These are phyloP conservation scores for Oryza australiensis DNA, from an alignment of 176 grass and related monocot species.

Conservation along the genomic window DNA sequence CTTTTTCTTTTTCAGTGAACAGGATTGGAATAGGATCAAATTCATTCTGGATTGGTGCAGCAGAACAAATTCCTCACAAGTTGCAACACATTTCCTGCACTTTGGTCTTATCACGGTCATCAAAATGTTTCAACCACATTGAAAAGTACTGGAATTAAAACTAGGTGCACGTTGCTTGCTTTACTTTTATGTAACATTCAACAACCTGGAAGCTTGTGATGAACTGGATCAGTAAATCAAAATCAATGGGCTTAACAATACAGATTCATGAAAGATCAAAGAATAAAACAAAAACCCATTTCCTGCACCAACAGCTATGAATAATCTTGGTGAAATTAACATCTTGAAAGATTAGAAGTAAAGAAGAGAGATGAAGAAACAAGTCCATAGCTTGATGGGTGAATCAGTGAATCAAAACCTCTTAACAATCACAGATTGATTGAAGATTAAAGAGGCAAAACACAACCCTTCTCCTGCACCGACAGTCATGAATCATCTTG, in stretches of 20 bases:
- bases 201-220: not conserved
- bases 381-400: not conserved
- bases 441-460: not conserved
- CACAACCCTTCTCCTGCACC: not conserved
- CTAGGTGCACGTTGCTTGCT: not conserved
- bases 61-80: constrained; percentile 3
- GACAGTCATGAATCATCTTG: not conserved
- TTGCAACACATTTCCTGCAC: not conserved
- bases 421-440: not conserved
- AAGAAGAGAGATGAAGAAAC: not conserved
- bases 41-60: not conserved
- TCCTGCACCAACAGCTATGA: not conserved
- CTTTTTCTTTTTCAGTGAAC: not conserved
- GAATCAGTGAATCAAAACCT: not conserved
- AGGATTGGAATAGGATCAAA: not conserved
- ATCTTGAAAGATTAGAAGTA: not conserved
- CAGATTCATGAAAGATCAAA: not conserved
- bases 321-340: not conserved
- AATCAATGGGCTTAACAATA: not conserved
- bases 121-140: not conserved
- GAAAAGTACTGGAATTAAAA: not conserved
- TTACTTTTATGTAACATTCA: not conserved
- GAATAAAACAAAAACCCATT: not conserved
- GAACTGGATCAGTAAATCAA: not conserved
- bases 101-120: not conserved